These are phyloP conservation scores for Salix udensis DNA, from an alignment of 345 rosid genomes.

Conservation along the genomic window DNA sequence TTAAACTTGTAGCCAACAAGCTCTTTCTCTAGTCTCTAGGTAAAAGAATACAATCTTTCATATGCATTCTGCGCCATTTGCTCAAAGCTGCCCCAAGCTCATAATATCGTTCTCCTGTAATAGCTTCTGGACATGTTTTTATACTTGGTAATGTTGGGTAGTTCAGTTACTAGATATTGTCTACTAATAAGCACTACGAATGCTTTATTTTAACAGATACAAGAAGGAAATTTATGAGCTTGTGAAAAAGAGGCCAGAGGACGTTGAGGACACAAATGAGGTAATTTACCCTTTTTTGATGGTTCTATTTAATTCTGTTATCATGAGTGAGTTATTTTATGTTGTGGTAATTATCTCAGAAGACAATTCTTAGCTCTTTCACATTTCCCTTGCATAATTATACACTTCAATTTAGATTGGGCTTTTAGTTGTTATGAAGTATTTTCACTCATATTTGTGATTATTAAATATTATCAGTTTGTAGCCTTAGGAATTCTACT, in stretches of 20 bases:
- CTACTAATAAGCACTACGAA: background rate
- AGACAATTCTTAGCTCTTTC: background rate
- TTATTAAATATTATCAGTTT: background rate
- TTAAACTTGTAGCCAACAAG: background rate
- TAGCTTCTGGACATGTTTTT: background rate
- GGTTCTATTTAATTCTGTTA: background rate
- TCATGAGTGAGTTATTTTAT: background rate
- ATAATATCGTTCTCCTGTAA: background rate
- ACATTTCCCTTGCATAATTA: background rate
- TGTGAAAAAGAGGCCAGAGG: conserved; percentile 70
- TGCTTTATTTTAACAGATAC: conserved; percentile 45
- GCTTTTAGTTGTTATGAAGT: background rate
- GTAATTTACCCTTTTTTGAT: conserved; percentile 27
- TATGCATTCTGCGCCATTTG: background rate
- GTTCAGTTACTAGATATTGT: background rate
- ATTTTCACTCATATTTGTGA: background rate
- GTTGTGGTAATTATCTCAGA: background rate
- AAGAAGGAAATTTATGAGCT: conserved; percentile 84
- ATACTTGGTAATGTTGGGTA: background rate
- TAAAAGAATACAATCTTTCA: background rate
- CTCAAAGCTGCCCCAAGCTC: background rate
- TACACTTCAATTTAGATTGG: background rate
- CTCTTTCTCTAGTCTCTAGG: background rate
- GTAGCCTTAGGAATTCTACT: background rate
- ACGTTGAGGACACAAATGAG: conserved; percentile 60